Conservation (phyloP, 1,139 yeast genomes). For the Candida neerlandica region DNA sequence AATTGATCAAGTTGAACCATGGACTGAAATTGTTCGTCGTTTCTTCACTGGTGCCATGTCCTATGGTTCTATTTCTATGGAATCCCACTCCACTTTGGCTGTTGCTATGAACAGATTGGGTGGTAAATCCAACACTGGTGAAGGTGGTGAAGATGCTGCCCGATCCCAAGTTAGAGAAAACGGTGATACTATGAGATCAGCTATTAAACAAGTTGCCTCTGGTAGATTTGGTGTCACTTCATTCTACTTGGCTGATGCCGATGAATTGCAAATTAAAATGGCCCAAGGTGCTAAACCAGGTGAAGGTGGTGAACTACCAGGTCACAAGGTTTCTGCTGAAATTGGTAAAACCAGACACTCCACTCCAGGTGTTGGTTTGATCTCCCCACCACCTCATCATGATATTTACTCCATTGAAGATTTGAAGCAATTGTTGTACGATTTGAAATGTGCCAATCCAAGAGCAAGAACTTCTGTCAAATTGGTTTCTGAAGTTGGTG, state of each 20-base stretch:
- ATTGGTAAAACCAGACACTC: conserved; percentile 97
- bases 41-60: conserved; percentile 99
- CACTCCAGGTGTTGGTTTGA: conserved; percentile 94
- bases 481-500: conserved; percentile 97
- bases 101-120: conserved; percentile 98
- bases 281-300: conserved; percentile 99
- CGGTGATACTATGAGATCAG: conserved; percentile 98
- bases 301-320: conserved; percentile 99
- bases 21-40: conserved; percentile 98
- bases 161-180: conserved; percentile 76
- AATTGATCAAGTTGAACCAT: conserved; percentile 96
- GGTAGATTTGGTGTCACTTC: conserved; percentile 99
- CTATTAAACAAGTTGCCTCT: conserved; percentile 96
- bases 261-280: conserved; percentile 96
- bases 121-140: conserved; percentile 98
- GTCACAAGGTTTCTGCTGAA: conserved; percentile 83
- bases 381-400: conserved; percentile 98
- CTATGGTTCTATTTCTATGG: conserved; percentile 98
- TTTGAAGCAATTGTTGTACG: conserved; percentile 93
- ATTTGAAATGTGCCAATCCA: conserved; percentile 95
- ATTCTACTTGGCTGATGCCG: conserved; percentile 91
- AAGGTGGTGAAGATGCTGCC: conserved; percentile 98
- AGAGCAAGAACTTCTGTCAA: conserved; percentile 96
- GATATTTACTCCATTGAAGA: conserved; percentile 98
- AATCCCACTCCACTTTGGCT: conserved; percentile 95